Evolutionary conservation across 2,329 filamentous ascomycete genomes (phyloP).

Genomic region (Claviceps africana): DNA sequence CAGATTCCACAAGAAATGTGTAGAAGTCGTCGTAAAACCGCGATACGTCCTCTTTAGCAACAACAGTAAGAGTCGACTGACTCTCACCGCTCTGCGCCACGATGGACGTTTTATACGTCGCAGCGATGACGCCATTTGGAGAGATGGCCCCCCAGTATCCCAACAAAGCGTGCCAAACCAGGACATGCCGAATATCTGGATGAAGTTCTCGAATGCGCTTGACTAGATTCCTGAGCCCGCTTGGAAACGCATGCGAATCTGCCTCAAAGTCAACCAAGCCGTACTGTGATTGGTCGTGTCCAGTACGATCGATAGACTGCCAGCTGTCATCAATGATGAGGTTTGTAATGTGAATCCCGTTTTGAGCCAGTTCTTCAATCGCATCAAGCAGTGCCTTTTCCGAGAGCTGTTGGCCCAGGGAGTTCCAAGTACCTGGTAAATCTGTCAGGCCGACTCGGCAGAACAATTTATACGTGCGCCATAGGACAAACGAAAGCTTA

Average conservation of each 20-base stretch:
- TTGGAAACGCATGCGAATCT: conserved; percentile 62
- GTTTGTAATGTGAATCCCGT: conserved; percentile 65
- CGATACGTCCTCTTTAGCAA: conserved; percentile 59
- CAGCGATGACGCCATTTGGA: conserved; percentile 56
- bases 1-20: conserved; percentile 55
- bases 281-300: conserved; percentile 38
- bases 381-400: conserved; percentile 68
- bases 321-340: conserved; percentile 97
- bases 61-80: conserved; percentile 38
- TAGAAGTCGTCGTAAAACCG: conserved; percentile 90
- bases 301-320: conserved; percentile 55
- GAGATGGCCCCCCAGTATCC: conserved; percentile 89
- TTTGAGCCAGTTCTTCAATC: conserved; percentile 53
- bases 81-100: conserved; percentile 43
- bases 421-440: conserved; percentile 70
- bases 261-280: conserved; percentile 81
- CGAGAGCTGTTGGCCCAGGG: conserved; percentile 67
- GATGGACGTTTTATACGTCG: conserved; percentile 62
- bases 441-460: conserved; percentile 8
- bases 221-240: conserved; percentile 60
- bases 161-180: conserved; percentile 84
- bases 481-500: conserved; percentile 21
- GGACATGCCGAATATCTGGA: conserved; percentile 65
- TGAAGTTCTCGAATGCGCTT: conserved; percentile 53
- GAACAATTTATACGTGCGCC: not conserved